Conservation (phyloP, 1,284 basidiomycete genomes). For the Apiotrichum montevideense region DNA sequence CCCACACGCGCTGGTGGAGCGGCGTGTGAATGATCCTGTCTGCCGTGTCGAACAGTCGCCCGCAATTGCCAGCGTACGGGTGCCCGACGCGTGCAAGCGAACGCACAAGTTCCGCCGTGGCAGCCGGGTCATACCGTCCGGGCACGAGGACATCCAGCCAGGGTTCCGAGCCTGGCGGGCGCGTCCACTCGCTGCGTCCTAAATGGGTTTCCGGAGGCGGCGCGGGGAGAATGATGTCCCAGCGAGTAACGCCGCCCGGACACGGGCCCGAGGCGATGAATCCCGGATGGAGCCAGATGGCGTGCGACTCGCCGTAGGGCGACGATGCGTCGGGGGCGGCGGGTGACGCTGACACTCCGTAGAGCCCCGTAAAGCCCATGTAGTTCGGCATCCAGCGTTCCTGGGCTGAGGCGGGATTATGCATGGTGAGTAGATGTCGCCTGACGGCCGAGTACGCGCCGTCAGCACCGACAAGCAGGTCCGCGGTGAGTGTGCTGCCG, state of each 20-base stretch:
- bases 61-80: not conserved
- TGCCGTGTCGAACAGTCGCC: not conserved
- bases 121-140: not conserved
- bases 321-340: not conserved
- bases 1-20: conserved; percentile 1
- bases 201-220: not conserved
- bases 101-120: not conserved
- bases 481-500: not conserved
- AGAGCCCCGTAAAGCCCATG: not conserved
- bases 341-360: not conserved
- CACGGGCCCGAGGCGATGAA: conserved; percentile 3
- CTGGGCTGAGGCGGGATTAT: not conserved
- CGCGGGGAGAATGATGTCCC: not conserved
- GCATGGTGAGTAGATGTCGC: not conserved
- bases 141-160: not conserved
- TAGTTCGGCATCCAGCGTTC: conserved; percentile 1
- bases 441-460: conserved; percentile 1
- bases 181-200: not conserved
- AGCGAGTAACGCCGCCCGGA: not conserved
- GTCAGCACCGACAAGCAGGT: conserved; percentile 3
- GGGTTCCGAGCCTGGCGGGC: no score
- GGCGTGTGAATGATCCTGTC: conserved; percentile 1
- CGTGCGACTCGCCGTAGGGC: not conserved
- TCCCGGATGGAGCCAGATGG: not conserved
- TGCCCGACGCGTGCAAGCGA: not conserved